Evolutionary conservation across 208 protist genomes (phyloP).

Genomic region (Acanthamoeba quina): DNA sequence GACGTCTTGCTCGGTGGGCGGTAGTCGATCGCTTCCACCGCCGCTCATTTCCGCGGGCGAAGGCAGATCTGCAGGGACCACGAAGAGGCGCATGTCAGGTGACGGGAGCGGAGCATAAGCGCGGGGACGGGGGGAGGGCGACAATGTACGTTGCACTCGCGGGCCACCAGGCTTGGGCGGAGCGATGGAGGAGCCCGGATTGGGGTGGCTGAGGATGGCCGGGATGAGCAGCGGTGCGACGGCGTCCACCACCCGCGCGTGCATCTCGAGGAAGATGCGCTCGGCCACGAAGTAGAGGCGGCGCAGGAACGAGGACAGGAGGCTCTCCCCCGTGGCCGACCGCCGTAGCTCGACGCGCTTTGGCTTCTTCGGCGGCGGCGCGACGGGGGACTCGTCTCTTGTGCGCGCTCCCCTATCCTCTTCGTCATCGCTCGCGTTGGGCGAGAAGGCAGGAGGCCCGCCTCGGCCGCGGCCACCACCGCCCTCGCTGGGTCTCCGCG

Average conservation of each 20-base stretch:
- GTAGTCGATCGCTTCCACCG: conserved; percentile 24
- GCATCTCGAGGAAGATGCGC: conserved; percentile 58
- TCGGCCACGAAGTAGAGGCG: conserved; percentile 30
- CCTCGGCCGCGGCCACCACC: neutral
- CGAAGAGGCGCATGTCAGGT: neutral
- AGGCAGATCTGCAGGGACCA: conserved; percentile 27
- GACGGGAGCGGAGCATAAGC: neutral
- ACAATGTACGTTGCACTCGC: neutral
- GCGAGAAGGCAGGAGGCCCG: neutral
- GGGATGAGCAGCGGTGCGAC: neutral
- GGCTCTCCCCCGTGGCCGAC: conserved; percentile 42
- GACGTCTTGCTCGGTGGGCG: conserved; percentile 56
- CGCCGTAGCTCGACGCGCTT: conserved; percentile 35
- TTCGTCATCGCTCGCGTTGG: neutral
- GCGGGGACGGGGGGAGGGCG: neutral
- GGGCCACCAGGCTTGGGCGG: conserved; percentile 20
- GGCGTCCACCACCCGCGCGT: neutral
- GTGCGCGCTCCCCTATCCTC: neutral
- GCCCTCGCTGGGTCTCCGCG: conserved; percentile 1
- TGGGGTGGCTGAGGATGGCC: conserved; percentile 57
- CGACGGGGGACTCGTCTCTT: neutral
- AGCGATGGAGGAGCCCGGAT: neutral
- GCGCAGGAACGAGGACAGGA: conserved; percentile 59
- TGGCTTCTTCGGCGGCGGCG: neutral
- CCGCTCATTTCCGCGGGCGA: conserved; percentile 39